Base-by-base conservation (phyloP, 345 rosid species). In the Brassica incana region DNA sequence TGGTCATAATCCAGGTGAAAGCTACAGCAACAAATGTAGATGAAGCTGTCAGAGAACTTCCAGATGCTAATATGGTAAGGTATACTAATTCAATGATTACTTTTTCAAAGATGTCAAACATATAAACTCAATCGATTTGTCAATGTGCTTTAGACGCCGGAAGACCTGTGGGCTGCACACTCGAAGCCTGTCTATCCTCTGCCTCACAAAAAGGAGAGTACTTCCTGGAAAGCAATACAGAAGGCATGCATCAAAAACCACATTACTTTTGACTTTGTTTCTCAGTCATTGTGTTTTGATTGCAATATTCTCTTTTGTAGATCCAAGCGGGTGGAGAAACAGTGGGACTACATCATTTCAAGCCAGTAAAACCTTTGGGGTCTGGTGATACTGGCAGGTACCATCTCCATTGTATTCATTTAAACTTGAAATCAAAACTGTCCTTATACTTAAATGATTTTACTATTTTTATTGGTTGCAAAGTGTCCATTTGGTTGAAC, bases 331-430 rank as follows among this genome's bases (percentile, higher is more conserved):
- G 54, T 6, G 97, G 92, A 70, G 98, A 86, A 82, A 86, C 77
- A 77, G 89, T 93, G 73, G 94, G 98, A 33, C 81, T 95, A 36
- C 89, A 87, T 73, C 95, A 95, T 87, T 95, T 95, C 83, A 91
- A 88, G 85, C 99, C 99, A 50, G 83, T 93, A 80, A 95, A 85
- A 85, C 99, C 99, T 2, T 79, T 95, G 81, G 99, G 99, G 14
- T 90, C 94, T 50, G 99, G 99, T 73, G 99, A 95, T 83, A 91
- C 99, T 72, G 98, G 99, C 84, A 92, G 99, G 99, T 95, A 87
- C 62, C 14, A 64, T 61, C 29, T 69, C 32, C 59, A 63, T 69
- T 65, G 12, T 70, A 50, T 52, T 18, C 69, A 59, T 12, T 29
- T 58, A 64, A 12, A 58, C 56, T 65, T 59, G 58, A 65, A 50